Percentiles rank a stretch among this genome's conserved stretches.
Evolutionary conservation across 805 yeast species (phyloP).

Genomic region (Candida namnaoensis): DNA sequence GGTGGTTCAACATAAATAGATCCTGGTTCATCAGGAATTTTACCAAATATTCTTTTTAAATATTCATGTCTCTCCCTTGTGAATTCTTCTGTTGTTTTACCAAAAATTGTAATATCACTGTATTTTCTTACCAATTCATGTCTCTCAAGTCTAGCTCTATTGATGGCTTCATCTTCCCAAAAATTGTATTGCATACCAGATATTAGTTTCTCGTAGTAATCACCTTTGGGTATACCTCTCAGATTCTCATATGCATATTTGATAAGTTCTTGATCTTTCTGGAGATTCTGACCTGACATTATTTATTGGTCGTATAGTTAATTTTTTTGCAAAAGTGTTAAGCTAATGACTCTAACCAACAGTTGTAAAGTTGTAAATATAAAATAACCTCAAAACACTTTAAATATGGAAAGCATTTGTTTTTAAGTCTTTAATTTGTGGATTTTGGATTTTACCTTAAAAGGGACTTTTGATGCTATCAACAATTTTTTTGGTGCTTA

Average conservation of each 20-base stretch:
- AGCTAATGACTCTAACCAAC: too few relatives aligned
- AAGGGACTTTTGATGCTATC: too few relatives aligned
- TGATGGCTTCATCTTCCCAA: neutral
- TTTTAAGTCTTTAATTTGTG: too few relatives aligned
- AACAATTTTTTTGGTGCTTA: too few relatives aligned
- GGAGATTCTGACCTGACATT: too few relatives aligned
- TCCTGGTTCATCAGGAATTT: neutral
- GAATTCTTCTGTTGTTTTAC: neutral
- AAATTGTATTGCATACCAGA: neutral
- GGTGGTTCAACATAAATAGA: constrained; percentile 41
- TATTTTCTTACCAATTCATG: neutral
- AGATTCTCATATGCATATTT: constrained; percentile 13
- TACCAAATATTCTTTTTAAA: neutral
- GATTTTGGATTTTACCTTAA: too few relatives aligned
- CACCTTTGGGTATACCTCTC: constrained; percentile 11
- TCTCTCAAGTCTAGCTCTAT: neutral
- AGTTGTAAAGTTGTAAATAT: too few relatives aligned
- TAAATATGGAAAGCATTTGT: too few relatives aligned
- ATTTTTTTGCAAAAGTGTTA: too few relatives aligned
- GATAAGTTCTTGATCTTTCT: constrained; percentile 15
- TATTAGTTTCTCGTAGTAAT: neutral
- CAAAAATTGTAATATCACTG: neutral
- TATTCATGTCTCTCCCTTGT: neutral
- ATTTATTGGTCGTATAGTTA: too few relatives aligned
- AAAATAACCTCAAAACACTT: too few relatives aligned